Conservation (phyloP, 2,329 filamentous ascomycete species). For the Daldinia sp. region DNA sequence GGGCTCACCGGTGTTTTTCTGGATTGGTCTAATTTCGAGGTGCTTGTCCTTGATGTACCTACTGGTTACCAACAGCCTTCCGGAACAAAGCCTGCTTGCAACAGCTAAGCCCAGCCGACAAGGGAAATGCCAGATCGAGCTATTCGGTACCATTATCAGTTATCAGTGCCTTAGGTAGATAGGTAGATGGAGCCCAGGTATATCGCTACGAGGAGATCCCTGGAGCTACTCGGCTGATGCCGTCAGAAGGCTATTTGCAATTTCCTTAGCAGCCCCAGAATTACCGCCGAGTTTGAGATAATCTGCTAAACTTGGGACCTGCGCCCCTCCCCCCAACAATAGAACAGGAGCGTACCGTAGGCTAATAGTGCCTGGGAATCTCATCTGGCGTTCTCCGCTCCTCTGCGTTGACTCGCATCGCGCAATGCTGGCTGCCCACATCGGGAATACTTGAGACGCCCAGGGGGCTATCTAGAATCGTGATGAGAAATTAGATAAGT, state of each 20-base stretch:
- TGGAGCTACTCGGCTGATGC: conserved; percentile 5
- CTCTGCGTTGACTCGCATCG: background rate
- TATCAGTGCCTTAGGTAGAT: too few relatives aligned
- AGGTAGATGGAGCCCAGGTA: background rate
- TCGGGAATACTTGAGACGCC: background rate
- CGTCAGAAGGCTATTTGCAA: conserved; percentile 5
- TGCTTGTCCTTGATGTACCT: background rate
- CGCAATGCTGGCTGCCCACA: background rate
- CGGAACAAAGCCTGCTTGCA: background rate
- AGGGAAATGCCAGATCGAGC: background rate
- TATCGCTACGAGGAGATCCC: background rate
- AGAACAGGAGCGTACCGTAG: background rate
- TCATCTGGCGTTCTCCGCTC: conserved; percentile 1
- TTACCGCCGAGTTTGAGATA: background rate
- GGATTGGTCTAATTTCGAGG: background rate
- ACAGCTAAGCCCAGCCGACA: background rate
- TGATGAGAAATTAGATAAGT: conserved; percentile 4
- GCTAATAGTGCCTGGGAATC: background rate
- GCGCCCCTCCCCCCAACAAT: background rate
- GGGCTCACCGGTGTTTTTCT: background rate
- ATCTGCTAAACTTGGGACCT: background rate
- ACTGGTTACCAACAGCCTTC: background rate
- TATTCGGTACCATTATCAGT: background rate
- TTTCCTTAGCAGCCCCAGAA: background rate
- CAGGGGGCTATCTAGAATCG: conserved; percentile 1